Evolutionary conservation across 805 yeast genomes (phyloP).

Genomic region (Blastobotrys terrestris): DNA sequence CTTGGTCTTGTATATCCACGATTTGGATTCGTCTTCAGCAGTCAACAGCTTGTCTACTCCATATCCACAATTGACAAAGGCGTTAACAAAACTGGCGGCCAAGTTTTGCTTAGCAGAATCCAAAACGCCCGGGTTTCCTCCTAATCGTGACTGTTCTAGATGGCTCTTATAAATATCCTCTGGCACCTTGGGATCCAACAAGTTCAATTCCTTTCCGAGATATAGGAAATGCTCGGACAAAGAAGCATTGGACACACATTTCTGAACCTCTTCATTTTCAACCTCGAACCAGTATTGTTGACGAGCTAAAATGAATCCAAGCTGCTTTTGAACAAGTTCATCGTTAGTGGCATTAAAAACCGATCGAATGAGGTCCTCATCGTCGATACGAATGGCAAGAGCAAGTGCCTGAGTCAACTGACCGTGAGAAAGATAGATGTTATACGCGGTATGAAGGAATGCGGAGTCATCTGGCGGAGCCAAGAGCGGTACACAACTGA

Average conservation of each 20-base stretch:
- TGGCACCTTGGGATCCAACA: conserved; percentile 85
- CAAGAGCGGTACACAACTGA: conserved; percentile 90
- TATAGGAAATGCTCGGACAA: conserved; percentile 74
- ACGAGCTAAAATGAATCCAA: conserved; percentile 81
- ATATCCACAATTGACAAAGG: conserved; percentile 86
- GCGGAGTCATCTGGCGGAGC: conserved; percentile 91
- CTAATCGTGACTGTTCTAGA: conserved; percentile 63
- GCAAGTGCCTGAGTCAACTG: conserved; percentile 86
- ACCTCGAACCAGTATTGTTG: conserved; percentile 75
- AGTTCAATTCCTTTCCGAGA: conserved; percentile 78
- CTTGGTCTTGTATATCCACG: conserved; percentile 89
- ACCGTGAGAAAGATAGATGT: conserved; percentile 72
- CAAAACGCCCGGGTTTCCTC: conserved; percentile 44
- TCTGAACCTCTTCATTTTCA: conserved; percentile 57
- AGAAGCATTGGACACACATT: conserved; percentile 73
- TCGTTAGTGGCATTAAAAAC: conserved; percentile 82
- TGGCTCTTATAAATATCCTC: conserved; percentile 92
- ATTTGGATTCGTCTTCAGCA: conserved; percentile 61
- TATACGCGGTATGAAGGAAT: conserved; percentile 80
- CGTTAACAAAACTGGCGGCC: conserved; percentile 91
- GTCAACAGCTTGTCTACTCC: conserved; percentile 72
- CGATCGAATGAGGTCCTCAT: conserved; percentile 65
- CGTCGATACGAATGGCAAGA: conserved; percentile 83
- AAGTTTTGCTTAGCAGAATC: conserved; percentile 94
- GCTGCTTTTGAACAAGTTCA: conserved; percentile 67